A percentile compares a stretch with the other conserved stretches of the same genome.
Evolutionary conservation across 2,329 filamentous ascomycete genomes (phyloP).

Genomic region (Fusarium falciforme): DNA sequence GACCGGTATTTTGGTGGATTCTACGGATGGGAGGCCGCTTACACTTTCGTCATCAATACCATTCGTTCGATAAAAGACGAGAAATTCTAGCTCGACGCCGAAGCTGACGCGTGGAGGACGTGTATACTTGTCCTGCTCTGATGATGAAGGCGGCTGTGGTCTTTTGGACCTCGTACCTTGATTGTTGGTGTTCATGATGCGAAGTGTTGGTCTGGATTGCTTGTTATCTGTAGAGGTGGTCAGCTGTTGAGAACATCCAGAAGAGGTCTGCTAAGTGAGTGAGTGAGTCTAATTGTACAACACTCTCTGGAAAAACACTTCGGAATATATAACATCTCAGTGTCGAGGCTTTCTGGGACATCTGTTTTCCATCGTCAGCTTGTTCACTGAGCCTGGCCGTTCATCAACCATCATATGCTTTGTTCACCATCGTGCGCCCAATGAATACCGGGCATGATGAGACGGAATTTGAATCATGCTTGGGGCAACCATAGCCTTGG

Average conservation of each 20-base stretch:
- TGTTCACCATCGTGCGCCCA: background rate
- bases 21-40: background rate
- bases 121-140: slow-evolving; percentile 10
- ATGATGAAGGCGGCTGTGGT: background rate
- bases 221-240: background rate
- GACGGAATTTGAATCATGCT: background rate
- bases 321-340: background rate
- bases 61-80: background rate
- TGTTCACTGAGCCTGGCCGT: background rate
- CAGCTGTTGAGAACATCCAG: background rate
- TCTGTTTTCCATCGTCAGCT: background rate
- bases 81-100: slow-evolving; percentile 36
- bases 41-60: background rate
- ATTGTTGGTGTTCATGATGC: background rate
- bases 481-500: background rate
- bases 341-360: background rate
- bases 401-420: background rate
- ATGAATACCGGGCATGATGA: background rate
- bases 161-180: background rate
- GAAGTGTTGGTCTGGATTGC: background rate
- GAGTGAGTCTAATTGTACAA: background rate
- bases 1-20: too few relatives aligned
- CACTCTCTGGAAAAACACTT: background rate
- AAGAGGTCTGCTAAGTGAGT: background rate
- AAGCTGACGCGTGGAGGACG: slow-evolving; percentile 33